phyloP scores from a whole-genome alignment of 345 rosid genomes.

The Eucalyptus virginea region DNA sequence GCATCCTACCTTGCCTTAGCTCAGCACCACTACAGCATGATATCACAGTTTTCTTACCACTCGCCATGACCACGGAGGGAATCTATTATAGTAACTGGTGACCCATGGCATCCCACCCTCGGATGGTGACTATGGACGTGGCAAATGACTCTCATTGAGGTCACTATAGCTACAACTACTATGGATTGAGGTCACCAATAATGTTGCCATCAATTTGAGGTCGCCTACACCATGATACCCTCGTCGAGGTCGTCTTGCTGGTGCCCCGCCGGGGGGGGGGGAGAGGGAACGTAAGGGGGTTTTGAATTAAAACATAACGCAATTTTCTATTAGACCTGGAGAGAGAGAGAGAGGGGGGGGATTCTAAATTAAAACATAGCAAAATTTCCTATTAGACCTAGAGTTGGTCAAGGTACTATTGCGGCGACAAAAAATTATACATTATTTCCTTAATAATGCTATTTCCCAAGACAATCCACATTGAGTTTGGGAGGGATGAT shows the following conservation, averaged over 20 bases:
- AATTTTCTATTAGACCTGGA: too few species aligned
- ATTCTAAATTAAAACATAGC: background rate
- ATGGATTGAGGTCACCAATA: background rate
- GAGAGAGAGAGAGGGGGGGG: background rate
- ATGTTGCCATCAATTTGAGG: background rate
- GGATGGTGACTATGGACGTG: background rate
- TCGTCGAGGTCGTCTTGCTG: background rate
- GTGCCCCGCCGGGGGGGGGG: rapidly evolving
- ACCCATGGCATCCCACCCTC: background rate
- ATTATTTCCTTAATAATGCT: background rate
- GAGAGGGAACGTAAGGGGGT: too few species aligned
- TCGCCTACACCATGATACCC: background rate
- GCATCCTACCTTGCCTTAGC: background rate
- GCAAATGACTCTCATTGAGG: background rate
- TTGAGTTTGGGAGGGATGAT: background rate
- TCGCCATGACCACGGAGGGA: background rate
- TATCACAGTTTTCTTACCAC: background rate
- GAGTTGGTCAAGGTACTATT: background rate
- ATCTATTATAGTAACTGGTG: background rate
- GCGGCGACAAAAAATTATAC: background rate
- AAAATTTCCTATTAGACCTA: background rate
- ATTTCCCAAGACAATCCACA: background rate
- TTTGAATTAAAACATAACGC: too few species aligned
- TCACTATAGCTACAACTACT: background rate
- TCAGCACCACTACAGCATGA: background rate